These are phyloP conservation scores for Periconia sp. DNA, from an alignment of 2,329 filamentous ascomycete genomes.

Conservation along the genomic window DNA sequence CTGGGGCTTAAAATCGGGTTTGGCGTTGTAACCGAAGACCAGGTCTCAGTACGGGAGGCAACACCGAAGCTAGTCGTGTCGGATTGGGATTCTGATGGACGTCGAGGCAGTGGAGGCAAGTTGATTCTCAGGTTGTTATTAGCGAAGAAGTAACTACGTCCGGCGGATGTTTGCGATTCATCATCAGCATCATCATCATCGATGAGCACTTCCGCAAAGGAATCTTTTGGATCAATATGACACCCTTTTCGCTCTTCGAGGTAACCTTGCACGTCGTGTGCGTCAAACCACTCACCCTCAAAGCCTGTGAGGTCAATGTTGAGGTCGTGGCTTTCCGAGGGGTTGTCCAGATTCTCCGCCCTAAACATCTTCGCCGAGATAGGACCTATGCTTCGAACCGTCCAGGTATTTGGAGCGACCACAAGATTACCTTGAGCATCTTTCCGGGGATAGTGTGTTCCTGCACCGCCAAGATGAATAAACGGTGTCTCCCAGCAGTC, in stretches of 20 bases:
- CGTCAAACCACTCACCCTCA: slow-evolving; percentile 77
- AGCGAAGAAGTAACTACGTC: slow-evolving; percentile 2
- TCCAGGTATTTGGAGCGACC: slow-evolving; percentile 39
- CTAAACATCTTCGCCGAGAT: slow-evolving; percentile 35
- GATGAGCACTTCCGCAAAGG: slow-evolving; percentile 62
- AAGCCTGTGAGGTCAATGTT: slow-evolving; percentile 66
- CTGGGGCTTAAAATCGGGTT: too few species aligned
- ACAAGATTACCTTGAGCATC: slow-evolving; percentile 45
- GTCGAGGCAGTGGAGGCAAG: slow-evolving; percentile 1
- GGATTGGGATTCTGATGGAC: slow-evolving; percentile 2
- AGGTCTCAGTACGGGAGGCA: background rate
- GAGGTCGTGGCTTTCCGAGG: slow-evolving; percentile 52
- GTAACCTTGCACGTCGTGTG: slow-evolving; percentile 78
- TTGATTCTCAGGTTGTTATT: background rate
- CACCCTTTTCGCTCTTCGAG: slow-evolving; percentile 67
- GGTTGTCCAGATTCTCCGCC: slow-evolving; percentile 27
- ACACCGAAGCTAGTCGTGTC: slow-evolving; percentile 4
- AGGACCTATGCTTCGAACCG: slow-evolving; percentile 39
- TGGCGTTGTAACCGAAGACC: slow-evolving; percentile 5
- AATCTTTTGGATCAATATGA: slow-evolving; percentile 64
- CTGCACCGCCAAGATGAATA: slow-evolving; percentile 70
- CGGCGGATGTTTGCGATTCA: too few species aligned
- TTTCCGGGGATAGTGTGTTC: slow-evolving; percentile 65
- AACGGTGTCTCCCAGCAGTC: slow-evolving; percentile 67
- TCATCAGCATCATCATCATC: slow-evolving; percentile 33